Percentiles rank a stretch among this genome's conserved stretches.
These are phyloP conservation scores for Wickerhamomyces queroliae DNA, from an alignment of 805 yeast genomes.

Conservation along the genomic window DNA sequence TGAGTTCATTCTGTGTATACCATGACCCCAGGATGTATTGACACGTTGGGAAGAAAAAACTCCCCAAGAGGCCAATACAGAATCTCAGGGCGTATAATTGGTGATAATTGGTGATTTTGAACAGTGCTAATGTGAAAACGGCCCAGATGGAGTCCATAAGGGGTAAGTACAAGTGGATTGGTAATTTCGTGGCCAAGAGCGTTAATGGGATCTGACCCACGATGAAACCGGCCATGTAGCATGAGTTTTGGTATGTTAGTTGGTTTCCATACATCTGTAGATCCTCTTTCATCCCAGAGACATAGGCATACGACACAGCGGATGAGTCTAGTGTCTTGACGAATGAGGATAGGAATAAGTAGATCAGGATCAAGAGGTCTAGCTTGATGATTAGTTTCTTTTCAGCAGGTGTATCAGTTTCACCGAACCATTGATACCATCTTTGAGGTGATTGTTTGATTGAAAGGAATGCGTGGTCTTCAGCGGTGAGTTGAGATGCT, in stretches of 20 bases:
- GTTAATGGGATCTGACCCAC: conserved; percentile 21
- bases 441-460: conserved; percentile 20
- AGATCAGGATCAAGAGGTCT: conserved; percentile 45
- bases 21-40: conserved; percentile 29
- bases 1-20: conserved; percentile 28
- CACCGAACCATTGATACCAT: conserved; percentile 54
- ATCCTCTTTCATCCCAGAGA: conserved; percentile 52
- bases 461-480: conserved; percentile 2
- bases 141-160: conserved; percentile 15
- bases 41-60: conserved; percentile 27
- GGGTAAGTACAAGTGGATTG: conserved; percentile 15
- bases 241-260: conserved; percentile 18
- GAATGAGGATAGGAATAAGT: conserved; percentile 59
- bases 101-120: conserved; percentile 9
- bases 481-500: background rate
- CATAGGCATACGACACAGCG: conserved; percentile 59
- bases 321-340: conserved; percentile 56
- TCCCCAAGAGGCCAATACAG: conserved; percentile 28
- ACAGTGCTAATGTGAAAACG: conserved; percentile 11
- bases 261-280: conserved; percentile 52
- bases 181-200: conserved; percentile 15
- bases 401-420: conserved; percentile 38
- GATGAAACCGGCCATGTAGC: conserved; percentile 17
- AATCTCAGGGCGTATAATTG: conserved; percentile 26
- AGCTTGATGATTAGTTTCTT: conserved; percentile 40